Conservation (phyloP, 768 basidiomycete genomes). For the Tulasnella sp. region DNA sequence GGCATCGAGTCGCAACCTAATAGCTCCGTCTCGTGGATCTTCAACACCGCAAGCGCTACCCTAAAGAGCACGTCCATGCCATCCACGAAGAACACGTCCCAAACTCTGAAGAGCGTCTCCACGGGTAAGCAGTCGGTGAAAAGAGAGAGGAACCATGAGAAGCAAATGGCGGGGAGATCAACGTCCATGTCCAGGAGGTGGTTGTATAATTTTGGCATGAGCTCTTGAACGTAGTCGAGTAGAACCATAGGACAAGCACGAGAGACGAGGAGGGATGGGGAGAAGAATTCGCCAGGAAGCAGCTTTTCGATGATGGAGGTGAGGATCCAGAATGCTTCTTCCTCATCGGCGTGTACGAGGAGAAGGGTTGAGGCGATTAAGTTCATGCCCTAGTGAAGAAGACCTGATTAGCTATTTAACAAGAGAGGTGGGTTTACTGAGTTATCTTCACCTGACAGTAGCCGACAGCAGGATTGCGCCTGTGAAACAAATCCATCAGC, state of each 20-base stretch:
- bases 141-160: constrained; percentile 95
- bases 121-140: constrained; percentile 95
- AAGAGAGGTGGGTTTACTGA: background rate
- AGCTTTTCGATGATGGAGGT: constrained; percentile 79
- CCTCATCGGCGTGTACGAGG: constrained; percentile 86
- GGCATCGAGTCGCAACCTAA: constrained; percentile 74
- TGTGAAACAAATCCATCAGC: constrained; percentile 25
- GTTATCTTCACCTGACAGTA: constrained; percentile 53
- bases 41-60: constrained; percentile 78
- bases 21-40: constrained; percentile 72
- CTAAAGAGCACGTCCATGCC: constrained; percentile 87
- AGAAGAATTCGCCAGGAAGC: constrained; percentile 88
- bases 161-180: constrained; percentile 88
- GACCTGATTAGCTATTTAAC: background rate
- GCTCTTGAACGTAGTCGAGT: constrained; percentile 72
- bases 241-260: constrained; percentile 89
- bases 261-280: constrained; percentile 82
- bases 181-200: constrained; percentile 75
- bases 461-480: constrained; percentile 84
- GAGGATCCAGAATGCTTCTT: constrained; percentile 95
- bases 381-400: constrained; percentile 54
- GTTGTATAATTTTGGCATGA: constrained; percentile 56
- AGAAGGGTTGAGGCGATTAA: constrained; percentile 90
- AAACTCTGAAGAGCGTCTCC: constrained; percentile 91
- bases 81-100: constrained; percentile 92